Evolutionary conservation across 192 early-diverging fungal species (phyloP).

Genomic region (Phlyctochytrium planicorne): DNA sequence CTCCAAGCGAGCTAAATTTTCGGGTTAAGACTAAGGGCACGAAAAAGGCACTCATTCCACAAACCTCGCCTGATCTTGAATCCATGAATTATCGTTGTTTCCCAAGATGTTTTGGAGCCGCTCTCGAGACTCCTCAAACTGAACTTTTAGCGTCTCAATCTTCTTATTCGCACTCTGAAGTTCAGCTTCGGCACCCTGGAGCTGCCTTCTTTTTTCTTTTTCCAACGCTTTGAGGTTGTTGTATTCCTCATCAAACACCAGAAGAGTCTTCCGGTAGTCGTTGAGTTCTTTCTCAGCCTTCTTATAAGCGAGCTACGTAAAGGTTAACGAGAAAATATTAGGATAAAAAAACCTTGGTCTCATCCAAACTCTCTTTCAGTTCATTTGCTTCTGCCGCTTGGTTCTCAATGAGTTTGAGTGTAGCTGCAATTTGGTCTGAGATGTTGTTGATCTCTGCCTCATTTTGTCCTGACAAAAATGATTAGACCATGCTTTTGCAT

Average conservation of each 20-base stretch:
- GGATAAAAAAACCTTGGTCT: background rate
- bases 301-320: background rate
- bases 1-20: slow-evolving; percentile 72
- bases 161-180: background rate
- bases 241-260: background rate
- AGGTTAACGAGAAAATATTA: background rate
- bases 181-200: background rate
- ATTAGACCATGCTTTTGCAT: background rate
- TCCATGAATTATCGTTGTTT: slow-evolving; percentile 64
- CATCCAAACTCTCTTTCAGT: background rate
- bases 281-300: background rate
- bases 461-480: slow-evolving; percentile 2
- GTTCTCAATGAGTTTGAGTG: background rate
- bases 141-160: background rate
- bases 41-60: background rate
- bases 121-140: background rate
- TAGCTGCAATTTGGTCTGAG: background rate
- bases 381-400: background rate
- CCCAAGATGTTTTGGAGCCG: background rate
- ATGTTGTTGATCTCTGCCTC: background rate
- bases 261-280: background rate
- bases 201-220: slow-evolving; percentile 7
- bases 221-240: background rate
- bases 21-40: too few relatives aligned
- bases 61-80: slow-evolving; percentile 65